phyloP scores from a whole-genome alignment of 345 rosid genomes.

The Odontarrhena argentea region DNA sequence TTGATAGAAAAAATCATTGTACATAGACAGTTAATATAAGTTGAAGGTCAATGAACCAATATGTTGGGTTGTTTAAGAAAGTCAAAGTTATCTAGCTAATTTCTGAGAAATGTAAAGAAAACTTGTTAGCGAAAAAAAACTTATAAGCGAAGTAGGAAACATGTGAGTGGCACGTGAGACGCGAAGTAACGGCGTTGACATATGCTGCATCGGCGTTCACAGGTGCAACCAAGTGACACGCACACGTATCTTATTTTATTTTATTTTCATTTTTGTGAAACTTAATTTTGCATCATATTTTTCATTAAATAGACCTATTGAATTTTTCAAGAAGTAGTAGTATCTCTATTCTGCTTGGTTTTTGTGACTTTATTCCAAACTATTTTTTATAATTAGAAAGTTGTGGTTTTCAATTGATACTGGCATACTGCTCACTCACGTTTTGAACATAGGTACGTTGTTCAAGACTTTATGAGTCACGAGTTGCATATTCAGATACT shows the following conservation, averaged over 20 bases:
- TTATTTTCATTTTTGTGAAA: neutral
- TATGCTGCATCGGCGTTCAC: conserved; percentile 17
- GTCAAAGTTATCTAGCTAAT: too few species aligned
- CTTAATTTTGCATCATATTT: neutral
- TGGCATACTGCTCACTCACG: conserved; percentile 15
- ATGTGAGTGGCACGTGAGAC: conserved; percentile 38
- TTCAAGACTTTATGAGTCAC: conserved; percentile 9
- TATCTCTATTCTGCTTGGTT: conserved; percentile 12
- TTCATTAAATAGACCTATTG: conserved; percentile 16
- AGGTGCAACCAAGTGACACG: conserved; percentile 30
- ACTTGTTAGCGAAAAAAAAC: too few species aligned
- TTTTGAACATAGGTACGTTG: neutral
- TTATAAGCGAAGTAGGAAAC: conserved; percentile 15
- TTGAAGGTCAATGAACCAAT: too few species aligned
- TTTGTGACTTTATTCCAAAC: conserved; percentile 9
- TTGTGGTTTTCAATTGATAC: conserved; percentile 8
- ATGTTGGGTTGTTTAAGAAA: too few species aligned
- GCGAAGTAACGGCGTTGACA: conserved; percentile 34
- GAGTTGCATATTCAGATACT: neutral
- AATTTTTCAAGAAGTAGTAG: conserved; percentile 9
- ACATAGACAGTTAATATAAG: too few species aligned
- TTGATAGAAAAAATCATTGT: too few species aligned
- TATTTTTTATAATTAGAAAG: neutral
- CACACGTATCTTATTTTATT: conserved; percentile 24
- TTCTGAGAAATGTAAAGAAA: too few species aligned